Base-by-base conservation (phyloP, 164 flowering plant species). In the Warburgia ugandensis region DNA sequence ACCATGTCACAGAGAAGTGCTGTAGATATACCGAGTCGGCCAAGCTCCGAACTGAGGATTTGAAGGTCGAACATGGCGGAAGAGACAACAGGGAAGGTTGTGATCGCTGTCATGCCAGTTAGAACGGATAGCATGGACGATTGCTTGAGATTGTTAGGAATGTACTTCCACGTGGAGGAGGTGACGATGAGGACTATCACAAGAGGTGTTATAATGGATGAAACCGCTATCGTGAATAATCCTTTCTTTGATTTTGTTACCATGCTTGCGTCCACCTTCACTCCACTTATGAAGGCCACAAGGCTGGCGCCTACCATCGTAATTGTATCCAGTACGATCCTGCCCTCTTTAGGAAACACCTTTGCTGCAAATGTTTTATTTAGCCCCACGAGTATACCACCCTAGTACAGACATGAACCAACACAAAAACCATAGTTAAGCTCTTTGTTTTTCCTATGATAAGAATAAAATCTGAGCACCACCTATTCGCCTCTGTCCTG, bases 21-120 rank as follows among this genome's bases (percentile, higher is more conserved):
- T 12, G 54, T 17, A 5, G 60, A 47, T 28, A 58, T 11, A 7
- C 72, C 65, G 12, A 74, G 29, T 22, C 61, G 74, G 1, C 74
- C 68, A 0, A 70, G 48, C 41, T 65, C 67, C 0, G 77, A 52
- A 31, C 59, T 66, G 47, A 73, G 60, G 29, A 68, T 54, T 14
- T 58, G 54, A 28, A 69, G 52, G 10, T 66, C 71, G 3, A 33
- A n/a, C 0, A 73, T 62, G 36, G 45, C 35, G 42, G 29, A 36
- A 12, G 52, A 31, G 2, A 66, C 29, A 30, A 41, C 27, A 10
- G 52, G 22, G 35, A 44, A 46, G 6, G 44, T 30, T 0, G 48
- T 48, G 0, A 52, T 6, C 21, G 38, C 11, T 4, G 25, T 14
- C 17, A 54, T 10, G 5, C 39, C 7, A 4, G 0, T 11, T 1